Base-by-base conservation (phyloP, 2,329 filamentous ascomycete genomes). In the Graphilbum ipis-grandicollis region DNA sequence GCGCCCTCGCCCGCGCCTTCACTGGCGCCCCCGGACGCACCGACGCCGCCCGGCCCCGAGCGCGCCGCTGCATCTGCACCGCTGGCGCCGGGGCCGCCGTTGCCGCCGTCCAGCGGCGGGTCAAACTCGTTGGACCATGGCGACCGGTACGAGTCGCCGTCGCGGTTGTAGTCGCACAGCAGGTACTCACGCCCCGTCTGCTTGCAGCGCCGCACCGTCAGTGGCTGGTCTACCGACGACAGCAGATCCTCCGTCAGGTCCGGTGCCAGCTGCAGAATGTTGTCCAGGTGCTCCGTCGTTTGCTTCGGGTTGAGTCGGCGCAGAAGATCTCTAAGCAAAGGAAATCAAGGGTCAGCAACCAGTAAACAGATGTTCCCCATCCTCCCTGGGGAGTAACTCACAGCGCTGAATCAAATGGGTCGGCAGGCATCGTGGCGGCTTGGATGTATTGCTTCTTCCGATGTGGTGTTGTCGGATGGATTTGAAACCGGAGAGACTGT, bases 101-200 rank as follows among this genome's bases (percentile, higher is more conserved):
- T 59, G 17, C 65, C 62, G 6, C 65, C 60, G 46, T 81, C 78
- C 41, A 93, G 69, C 13, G 85, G 80, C 15, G 88, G 90, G 55
- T 96, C 85, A 57, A 98, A 98, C 59, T 93, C 81, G 62, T 96
- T 96, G 62, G 79, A 90, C 90, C 90, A 98, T n/a, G 90, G 90
- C 46, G 83, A 93, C 44, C 90, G 80, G 70, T 93, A 93, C 60
- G 81, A 92, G 63, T 94, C 88, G 44, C 90, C 90, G 60, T 98
- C 90, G 46, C 90, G 86, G 69, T 98, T 98, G 71, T 98, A 98
- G 70, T 98, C 90, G 68, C 90, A 98, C 52, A 94, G 80, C 36
- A 98, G 75, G 65, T 93, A 98, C 62, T 96, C 90, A 48, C 88
- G 81, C 49, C 85, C 84, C 23, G 83, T 80, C 59, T 86, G 81